phyloP scores from a whole-genome alignment of 177 flowering plant species.

The Vitis hybrid region DNA sequence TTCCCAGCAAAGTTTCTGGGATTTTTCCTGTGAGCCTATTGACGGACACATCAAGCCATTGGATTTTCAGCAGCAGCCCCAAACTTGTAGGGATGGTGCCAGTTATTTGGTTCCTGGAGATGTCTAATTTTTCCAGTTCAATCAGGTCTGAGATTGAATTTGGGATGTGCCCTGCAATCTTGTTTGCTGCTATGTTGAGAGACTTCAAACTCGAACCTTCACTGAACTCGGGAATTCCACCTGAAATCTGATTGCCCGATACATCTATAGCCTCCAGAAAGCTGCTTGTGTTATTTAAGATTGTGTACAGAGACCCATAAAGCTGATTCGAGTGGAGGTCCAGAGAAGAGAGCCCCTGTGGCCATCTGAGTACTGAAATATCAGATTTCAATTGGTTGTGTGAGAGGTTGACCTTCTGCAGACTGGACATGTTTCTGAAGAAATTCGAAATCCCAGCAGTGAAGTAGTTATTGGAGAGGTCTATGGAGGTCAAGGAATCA shows the following conservation, averaged over 20 bases:
- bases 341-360: conserved; percentile 49
- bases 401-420: conserved; percentile 67
- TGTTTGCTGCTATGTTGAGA: conserved; percentile 67
- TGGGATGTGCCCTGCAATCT: conserved; percentile 68
- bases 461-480: conserved; percentile 72
- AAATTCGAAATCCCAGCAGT: conserved; percentile 46
- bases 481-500: conserved; percentile 62
- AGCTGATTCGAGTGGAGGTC: conserved; percentile 74
- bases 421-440: conserved; percentile 56
- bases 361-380: conserved; percentile 49
- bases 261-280: conserved; percentile 61
- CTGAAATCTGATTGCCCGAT: conserved; percentile 63
- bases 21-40: conserved; percentile 67
- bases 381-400: conserved; percentile 62
- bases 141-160: conserved; percentile 68
- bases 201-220: conserved; percentile 48
- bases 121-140: conserved; percentile 54
- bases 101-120: conserved; percentile 67
- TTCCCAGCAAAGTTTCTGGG: conserved; percentile 60
- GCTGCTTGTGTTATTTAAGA: conserved; percentile 47
- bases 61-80: conserved; percentile 48
- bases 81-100: conserved; percentile 72
- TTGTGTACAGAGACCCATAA: conserved; percentile 51
- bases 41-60: conserved; percentile 81
- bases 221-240: conserved; percentile 58